Percentiles rank a stretch among this genome's conserved stretches.
Conservation (phyloP, 2,329 filamentous ascomycete species). For the Stemphylium beticola region DNA sequence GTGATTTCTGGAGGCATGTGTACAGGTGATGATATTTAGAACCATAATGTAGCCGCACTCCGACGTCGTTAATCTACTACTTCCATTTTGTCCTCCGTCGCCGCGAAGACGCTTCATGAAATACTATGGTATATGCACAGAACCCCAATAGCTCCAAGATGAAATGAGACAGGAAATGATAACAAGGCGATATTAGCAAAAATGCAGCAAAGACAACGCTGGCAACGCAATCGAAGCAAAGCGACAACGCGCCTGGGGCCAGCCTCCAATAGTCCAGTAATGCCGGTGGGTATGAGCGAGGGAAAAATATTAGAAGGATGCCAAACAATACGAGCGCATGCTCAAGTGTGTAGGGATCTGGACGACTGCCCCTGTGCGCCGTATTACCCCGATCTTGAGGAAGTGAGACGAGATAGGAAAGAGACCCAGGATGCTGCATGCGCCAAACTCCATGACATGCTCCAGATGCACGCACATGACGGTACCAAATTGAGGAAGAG, state of each 20-base stretch:
- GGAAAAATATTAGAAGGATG: slow-evolving; percentile 47
- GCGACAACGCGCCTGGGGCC: slow-evolving; percentile 43
- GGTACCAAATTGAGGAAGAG: slow-evolving; percentile 19
- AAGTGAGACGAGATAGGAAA: slow-evolving; percentile 13
- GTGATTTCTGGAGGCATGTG: slow-evolving; percentile 1
- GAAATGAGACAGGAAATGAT: slow-evolving; percentile 19
- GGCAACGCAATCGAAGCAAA: slow-evolving; percentile 34
- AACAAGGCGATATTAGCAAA: slow-evolving; percentile 35
- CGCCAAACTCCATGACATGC: slow-evolving; percentile 34
- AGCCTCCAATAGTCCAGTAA: slow-evolving; percentile 47
- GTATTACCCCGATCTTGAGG: slow-evolving; percentile 37
- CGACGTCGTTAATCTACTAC: slow-evolving; percentile 30
- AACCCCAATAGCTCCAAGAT: slow-evolving; percentile 28
- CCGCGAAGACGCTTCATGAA: slow-evolving; percentile 35
- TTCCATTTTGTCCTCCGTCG: slow-evolving; percentile 23
- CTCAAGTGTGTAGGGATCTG: slow-evolving; percentile 42
- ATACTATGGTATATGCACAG: slow-evolving; percentile 48
- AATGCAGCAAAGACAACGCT: slow-evolving; percentile 25
- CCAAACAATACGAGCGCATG: slow-evolving; percentile 41
- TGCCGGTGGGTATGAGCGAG: slow-evolving; percentile 46
- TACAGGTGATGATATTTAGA: slow-evolving; percentile 37
- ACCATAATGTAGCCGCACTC: slow-evolving; percentile 21
- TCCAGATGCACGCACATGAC: slow-evolving; percentile 40
- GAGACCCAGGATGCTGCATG: slow-evolving; percentile 3
- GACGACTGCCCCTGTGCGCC: slow-evolving; percentile 47